Evolutionary conservation across 345 rosid genomes (phyloP).

Genomic region (Eucalyptus decipiens): DNA sequence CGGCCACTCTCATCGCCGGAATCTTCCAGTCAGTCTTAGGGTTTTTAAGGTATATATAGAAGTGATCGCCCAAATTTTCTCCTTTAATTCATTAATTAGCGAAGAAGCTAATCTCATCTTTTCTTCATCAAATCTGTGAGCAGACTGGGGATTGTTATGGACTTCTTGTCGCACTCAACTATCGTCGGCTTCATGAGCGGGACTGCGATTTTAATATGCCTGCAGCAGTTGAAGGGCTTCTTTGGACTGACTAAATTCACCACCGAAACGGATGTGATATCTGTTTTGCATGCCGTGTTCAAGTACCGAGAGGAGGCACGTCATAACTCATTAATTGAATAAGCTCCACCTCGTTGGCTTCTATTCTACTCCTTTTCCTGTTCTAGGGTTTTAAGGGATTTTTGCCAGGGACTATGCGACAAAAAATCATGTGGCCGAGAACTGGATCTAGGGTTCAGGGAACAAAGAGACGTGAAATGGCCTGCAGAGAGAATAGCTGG

Average conservation of each 20-base stretch:
- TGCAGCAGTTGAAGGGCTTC: constrained; percentile 78
- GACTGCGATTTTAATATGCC: constrained; percentile 54
- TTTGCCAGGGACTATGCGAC: neutral
- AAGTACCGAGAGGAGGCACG: constrained; percentile 43
- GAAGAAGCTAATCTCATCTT: neutral
- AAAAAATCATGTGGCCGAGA: neutral
- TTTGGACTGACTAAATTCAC: constrained; percentile 69
- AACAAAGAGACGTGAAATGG: neutral
- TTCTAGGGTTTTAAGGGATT: neutral
- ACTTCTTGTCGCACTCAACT: constrained; percentile 83
- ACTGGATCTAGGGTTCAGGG: neutral
- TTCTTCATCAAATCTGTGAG: neutral
- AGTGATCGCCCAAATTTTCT: neutral
- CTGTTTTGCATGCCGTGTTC: constrained; percentile 45
- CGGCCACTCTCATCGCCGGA: constrained; percentile 71
- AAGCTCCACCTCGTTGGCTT: neutral
- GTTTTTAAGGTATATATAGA: constrained; percentile 28
- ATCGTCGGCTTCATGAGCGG: constrained; percentile 94
- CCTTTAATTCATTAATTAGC: neutral
- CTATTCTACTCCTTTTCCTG: neutral
- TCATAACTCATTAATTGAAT: neutral
- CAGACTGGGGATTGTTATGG: constrained; percentile 80
- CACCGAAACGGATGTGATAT: constrained; percentile 52
- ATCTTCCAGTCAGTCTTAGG: constrained; percentile 54
- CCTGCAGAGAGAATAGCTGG: neutral